Conservation (phyloP, 2,329 filamentous ascomycete species). For the Diatrype stigma region DNA sequence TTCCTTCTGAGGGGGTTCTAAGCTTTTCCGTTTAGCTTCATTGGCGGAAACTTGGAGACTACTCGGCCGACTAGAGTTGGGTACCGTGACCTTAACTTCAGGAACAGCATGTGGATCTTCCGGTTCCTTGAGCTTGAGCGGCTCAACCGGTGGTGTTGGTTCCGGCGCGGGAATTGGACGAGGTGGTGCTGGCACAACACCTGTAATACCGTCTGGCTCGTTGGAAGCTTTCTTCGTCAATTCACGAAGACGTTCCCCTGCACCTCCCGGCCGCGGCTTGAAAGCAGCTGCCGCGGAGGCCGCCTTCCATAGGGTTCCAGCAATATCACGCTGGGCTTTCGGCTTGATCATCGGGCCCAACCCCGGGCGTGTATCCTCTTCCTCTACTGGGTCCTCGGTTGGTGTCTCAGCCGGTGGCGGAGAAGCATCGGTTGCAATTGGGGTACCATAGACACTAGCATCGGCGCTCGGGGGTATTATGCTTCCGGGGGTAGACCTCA, state of each 20-base stretch:
- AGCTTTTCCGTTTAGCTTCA: constrained; percentile 22
- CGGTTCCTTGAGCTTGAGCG: constrained; percentile 31
- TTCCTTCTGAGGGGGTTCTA: constrained; percentile 31
- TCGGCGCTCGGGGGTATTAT: constrained; percentile 1
- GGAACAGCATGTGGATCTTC: constrained; percentile 40
- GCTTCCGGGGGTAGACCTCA: constrained; percentile 1
- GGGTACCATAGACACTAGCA: constrained; percentile 11
- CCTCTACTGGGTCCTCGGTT: constrained; percentile 20
- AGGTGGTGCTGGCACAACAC: constrained; percentile 77
- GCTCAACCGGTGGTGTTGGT: constrained; percentile 27
- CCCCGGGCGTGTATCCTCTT: constrained; percentile 59
- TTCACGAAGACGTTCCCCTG: constrained; percentile 71
- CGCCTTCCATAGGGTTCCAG: constrained; percentile 74
- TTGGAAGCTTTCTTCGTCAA: constrained; percentile 54
- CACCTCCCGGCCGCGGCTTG: constrained; percentile 83
- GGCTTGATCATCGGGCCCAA: constrained; percentile 88
- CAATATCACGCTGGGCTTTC: constrained; percentile 69
- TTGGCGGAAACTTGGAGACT: constrained; percentile 37
- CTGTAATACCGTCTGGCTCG: constrained; percentile 83
- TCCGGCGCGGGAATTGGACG: constrained; percentile 39
- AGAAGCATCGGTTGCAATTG: constrained; percentile 18
- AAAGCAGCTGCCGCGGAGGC: constrained; percentile 69
- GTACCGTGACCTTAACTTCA: constrained; percentile 55
- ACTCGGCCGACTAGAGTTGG: constrained; percentile 35
- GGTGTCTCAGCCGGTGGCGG: constrained; percentile 24